A percentile compares a stretch with the other conserved stretches of the same genome.
phyloP scores from a whole-genome alignment of 176 grass and related monocot genomes.

The Cenchrus americanus region DNA sequence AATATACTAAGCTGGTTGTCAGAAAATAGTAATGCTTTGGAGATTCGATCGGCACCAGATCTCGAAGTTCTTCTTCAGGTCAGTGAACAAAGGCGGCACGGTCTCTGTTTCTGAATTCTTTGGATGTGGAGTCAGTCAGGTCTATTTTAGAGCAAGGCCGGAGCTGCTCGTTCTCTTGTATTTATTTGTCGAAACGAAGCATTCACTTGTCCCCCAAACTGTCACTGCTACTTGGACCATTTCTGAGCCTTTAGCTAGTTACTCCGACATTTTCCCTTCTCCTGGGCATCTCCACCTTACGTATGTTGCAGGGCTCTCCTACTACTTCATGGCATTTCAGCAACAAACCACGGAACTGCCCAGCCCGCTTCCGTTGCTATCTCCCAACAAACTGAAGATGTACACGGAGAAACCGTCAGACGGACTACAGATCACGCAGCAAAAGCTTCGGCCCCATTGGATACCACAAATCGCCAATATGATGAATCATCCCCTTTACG shows the following conservation, averaged over 20 bases:
- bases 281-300: not conserved
- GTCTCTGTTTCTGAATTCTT: not conserved
- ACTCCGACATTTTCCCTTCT: not conserved
- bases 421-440: not conserved
- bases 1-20: slow-evolving; percentile 6
- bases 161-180: too few relatives aligned
- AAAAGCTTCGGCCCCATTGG: not conserved
- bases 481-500: not conserved
- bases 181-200: too few relatives aligned
- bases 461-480: not conserved
- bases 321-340: not conserved
- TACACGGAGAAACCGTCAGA: not conserved
- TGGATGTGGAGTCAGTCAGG: not conserved
- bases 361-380: not conserved
- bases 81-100: not conserved
- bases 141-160: not conserved
- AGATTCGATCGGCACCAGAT: not conserved
- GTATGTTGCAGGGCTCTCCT: not conserved
- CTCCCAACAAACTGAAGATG: slow-evolving; percentile 28
- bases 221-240: not conserved
- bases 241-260: not conserved
- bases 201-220: not conserved
- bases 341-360: slow-evolving; percentile 29
- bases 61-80: not conserved
- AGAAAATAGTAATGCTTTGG: slow-evolving; percentile 21